phyloP scores from a whole-genome alignment of 225 moss, liverwort and hornwort species.

The Thuidium tamariscinum region DNA sequence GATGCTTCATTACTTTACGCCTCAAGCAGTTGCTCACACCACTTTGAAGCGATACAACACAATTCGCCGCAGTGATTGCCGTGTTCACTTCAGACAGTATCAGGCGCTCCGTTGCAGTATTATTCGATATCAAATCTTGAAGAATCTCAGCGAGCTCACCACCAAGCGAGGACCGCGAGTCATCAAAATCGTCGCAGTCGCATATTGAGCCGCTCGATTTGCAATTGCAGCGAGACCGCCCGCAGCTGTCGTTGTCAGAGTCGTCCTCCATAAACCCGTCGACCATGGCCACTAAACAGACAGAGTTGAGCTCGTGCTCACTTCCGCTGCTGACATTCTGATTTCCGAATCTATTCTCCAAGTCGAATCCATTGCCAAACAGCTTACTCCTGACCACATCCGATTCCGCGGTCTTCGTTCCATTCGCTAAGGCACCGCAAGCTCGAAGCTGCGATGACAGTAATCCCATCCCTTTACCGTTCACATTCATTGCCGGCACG shows the following conservation, averaged over 20 bases:
- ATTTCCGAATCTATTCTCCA: constrained; percentile 1
- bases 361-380: background rate
- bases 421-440: background rate
- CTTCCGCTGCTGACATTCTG: constrained; percentile 58
- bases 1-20: constrained; percentile 52
- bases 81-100: constrained; percentile 28
- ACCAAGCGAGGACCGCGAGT: constrained; percentile 35
- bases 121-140: constrained; percentile 19
- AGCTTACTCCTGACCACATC: background rate
- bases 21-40: background rate
- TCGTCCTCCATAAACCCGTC: constrained; percentile 61
- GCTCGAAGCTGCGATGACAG: constrained; percentile 21
- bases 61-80: background rate
- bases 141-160: constrained; percentile 57
- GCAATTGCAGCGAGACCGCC: constrained; percentile 62
- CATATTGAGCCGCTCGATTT: constrained; percentile 15
- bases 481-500: background rate
- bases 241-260: constrained; percentile 27
- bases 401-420: background rate
- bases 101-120: constrained; percentile 13
- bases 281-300: constrained; percentile 75
- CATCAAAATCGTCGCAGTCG: constrained; percentile 27
- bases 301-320: constrained; percentile 72
- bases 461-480: background rate
- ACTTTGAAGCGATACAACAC: background rate